These are phyloP conservation scores for Areca catechu DNA, from an alignment of 176 grass and related monocot genomes.

Conservation along the genomic window DNA sequence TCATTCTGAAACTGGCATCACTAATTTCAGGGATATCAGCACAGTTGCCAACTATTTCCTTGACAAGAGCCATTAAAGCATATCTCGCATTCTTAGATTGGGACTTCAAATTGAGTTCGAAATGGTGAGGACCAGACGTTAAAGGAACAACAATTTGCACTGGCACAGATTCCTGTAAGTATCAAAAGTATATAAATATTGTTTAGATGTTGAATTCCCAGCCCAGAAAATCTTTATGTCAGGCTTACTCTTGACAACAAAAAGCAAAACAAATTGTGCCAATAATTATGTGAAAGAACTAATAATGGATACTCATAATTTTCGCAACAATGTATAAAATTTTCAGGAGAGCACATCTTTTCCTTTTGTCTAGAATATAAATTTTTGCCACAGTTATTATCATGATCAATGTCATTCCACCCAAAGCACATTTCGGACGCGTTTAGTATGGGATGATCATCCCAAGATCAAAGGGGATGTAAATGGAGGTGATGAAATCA, in stretches of 20 bases:
- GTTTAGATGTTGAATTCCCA: background rate
- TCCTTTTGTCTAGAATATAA: too few species aligned
- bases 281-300: background rate
- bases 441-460: too few species aligned
- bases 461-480: too few species aligned
- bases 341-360: too few species aligned
- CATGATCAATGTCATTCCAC: too few species aligned
- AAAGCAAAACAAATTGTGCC: too few species aligned
- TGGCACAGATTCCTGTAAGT: constrained; percentile 36
- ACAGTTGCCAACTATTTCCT: constrained; percentile 40
- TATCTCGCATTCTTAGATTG: constrained; percentile 50
- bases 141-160: constrained; percentile 42
- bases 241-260: background rate
- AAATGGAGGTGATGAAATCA: too few species aligned
- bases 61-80: constrained; percentile 52
- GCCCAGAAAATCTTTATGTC: background rate
- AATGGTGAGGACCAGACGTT: constrained; percentile 50
- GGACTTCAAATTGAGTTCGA: constrained; percentile 46
- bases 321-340: too few species aligned
- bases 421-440: too few species aligned
- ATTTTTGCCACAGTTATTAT: too few species aligned
- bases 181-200: constrained; percentile 15
- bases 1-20: constrained; percentile 27
- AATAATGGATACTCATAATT: too few species aligned
- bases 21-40: constrained; percentile 10